Evolutionary conservation across 768 basidiomycete species (phyloP), one percentile per base, ranked within the genome.

Genomic region (Filobasidium wieringae): DNA sequence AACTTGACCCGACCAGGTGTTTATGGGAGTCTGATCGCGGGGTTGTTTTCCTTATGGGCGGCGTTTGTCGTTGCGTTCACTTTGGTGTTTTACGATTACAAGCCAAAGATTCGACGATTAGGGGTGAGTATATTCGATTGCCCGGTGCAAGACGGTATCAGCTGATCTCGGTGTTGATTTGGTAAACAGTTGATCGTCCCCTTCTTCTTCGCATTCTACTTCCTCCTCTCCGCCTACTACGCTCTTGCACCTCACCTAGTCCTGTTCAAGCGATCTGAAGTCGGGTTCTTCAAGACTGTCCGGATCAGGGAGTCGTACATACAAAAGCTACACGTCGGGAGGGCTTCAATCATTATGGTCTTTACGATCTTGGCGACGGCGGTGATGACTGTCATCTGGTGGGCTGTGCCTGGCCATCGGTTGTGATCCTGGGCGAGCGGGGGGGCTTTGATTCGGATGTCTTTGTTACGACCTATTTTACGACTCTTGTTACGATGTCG

Each of bases 191-290:
- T 95, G 66, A 93, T 97, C 78, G 79, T 97, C 27, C 93, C 95
- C 0, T 97, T 95, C 75, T 79, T 86, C 22, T 71, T 97, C 64
- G 88, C 92, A 55, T 77, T 87, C 67, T 84, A 95, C 64, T 87
- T 87, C 78, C 83, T 99, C 63, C 79, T 97, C 57, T 89, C 92
- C 15, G 88, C 95, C 69, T 90, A 92, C 74, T 97, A 97, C 75
- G 91, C 95, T 73, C 84, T 97, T 53, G 93, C 96, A 71, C 95
- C 95, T 11, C 78, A 97, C 67, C 84, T 97, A 64, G 87, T 96
- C 63, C 88, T 97, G 77, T 76, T 96, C 67, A 84, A 84, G 60
- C 87, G 88, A 72, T 92, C 90, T 41, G 95, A 97, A 73, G 95
- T 92, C 37, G 95, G 91, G 11, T 92, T 93, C 1, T 97, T 97